Evolutionary conservation across 306 rosid species (phyloP).

Genomic region (Prinsepia uniflora): DNA sequence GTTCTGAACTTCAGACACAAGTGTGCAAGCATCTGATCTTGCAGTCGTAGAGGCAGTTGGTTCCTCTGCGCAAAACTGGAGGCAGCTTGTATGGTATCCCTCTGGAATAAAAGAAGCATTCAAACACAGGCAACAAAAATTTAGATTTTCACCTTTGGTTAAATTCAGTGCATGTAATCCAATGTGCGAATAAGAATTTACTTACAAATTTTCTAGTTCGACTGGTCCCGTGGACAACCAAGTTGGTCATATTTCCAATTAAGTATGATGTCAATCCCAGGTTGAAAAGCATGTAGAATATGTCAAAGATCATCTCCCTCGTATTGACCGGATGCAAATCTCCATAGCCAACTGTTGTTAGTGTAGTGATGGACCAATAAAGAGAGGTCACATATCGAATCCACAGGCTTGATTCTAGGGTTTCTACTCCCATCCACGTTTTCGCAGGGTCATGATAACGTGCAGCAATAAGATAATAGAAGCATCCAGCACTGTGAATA

Average conservation of each 20-base stretch:
- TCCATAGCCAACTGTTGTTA: constrained; percentile 89
- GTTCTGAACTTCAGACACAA: constrained; percentile 87
- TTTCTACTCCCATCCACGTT: constrained; percentile 70
- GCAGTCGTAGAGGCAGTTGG: constrained; percentile 67
- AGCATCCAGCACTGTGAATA: constrained; percentile 82
- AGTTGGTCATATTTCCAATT: constrained; percentile 97
- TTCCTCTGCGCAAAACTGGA: constrained; percentile 91
- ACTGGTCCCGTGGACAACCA: constrained; percentile 91
- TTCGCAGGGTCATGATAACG: constrained; percentile 53
- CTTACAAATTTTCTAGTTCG: constrained; percentile 86
- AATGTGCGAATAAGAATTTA: constrained; percentile 10
- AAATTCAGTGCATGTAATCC: background rate
- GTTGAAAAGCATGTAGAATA: constrained; percentile 82
- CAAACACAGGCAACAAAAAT: background rate
- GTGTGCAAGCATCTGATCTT: constrained; percentile 96
- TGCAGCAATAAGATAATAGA: constrained; percentile 84
- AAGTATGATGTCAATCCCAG: constrained; percentile 87
- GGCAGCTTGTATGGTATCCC: constrained; percentile 95
- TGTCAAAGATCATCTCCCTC: constrained; percentile 83
- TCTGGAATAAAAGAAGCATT: constrained; percentile 31
- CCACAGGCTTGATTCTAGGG: constrained; percentile 49
- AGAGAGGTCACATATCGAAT: constrained; percentile 70
- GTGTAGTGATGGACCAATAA: constrained; percentile 91
- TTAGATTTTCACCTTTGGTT: background rate
- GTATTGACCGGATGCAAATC: constrained; percentile 88